Conservation (phyloP, 192 early-diverging fungal genomes). For the Umbelopsis ramanniana region DNA sequence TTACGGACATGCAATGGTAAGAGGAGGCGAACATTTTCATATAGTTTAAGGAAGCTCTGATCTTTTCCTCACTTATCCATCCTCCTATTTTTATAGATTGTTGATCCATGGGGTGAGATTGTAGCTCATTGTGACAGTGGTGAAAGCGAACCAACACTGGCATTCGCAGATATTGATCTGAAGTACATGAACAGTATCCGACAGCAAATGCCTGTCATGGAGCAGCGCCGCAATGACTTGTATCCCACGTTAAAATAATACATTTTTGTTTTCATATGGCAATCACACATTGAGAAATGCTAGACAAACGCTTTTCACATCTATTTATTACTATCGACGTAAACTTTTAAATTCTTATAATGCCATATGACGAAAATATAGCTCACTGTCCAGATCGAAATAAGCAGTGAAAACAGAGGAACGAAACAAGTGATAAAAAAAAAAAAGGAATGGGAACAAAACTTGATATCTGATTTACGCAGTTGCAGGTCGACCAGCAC, state of each 20-base stretch:
- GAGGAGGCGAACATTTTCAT: not conserved
- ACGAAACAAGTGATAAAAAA: not conserved
- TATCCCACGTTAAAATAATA: slow-evolving; percentile 31
- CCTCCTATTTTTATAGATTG: slow-evolving; percentile 52
- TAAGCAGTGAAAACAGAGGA: no score
- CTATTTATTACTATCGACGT: not conserved
- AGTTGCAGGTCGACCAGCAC: slow-evolving; percentile 48
- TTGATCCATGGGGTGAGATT: slow-evolving; percentile 84
- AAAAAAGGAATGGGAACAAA: slow-evolving; percentile 16
- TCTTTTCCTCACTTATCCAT: no score
- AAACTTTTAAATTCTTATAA: no score
- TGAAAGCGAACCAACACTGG: slow-evolving; percentile 56
- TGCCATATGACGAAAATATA: no score
- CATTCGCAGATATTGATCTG: slow-evolving; percentile 69
- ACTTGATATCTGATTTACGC: slow-evolving; percentile 11
- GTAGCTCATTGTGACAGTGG: slow-evolving; percentile 64
- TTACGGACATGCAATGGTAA: slow-evolving; percentile 81
- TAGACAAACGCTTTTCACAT: no score
- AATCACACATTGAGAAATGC: no score
- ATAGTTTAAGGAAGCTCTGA: no score
- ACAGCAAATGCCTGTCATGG: slow-evolving; percentile 74
- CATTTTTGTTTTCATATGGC: not conserved
- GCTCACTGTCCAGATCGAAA: no score
- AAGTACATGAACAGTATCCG: slow-evolving; percentile 62
- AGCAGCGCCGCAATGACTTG: slow-evolving; percentile 70